A percentile compares a stretch with the other conserved stretches of the same genome.
These are phyloP conservation scores for Haplosporangium sp. DNA, from an alignment of 371 early-diverging fungal genomes.

Conservation along the genomic window DNA sequence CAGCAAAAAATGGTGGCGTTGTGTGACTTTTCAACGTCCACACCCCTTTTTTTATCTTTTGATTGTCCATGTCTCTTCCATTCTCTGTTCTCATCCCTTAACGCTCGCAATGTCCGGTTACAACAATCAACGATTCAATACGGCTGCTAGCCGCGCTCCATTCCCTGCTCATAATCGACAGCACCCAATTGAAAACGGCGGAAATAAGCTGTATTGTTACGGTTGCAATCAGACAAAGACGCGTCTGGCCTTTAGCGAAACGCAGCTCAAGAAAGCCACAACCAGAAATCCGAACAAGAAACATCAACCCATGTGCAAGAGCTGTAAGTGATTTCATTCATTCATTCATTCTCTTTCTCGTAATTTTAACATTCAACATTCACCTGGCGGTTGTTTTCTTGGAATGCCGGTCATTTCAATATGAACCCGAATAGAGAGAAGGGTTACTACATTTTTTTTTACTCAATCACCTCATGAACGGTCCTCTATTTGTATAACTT, in stretches of 20 bases:
- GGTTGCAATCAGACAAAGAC: conserved; percentile 33
- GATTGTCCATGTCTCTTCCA: neutral
- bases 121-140: neutral
- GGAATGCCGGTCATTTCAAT: no score
- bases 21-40: neutral
- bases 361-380: neutral
- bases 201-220: conserved; percentile 24
- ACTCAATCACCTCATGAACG: neutral
- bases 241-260: conserved; percentile 39
- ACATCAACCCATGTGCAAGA: conserved; percentile 43
- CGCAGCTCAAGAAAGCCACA: conserved; percentile 39
- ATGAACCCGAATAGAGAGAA: no score
- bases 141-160: conserved; percentile 13
- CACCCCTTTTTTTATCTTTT: neutral
- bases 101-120: neutral
- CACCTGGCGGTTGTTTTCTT: no score
- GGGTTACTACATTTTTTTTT: no score
- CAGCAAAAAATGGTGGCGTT: conserved; percentile 1
- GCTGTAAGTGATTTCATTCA: conserved; percentile 13
- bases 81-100: neutral
- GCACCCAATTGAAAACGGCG: conserved; percentile 6
- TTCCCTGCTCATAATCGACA: conserved; percentile 43
- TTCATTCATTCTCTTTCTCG: neutral
- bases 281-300: conserved; percentile 16
- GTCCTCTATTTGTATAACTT: neutral